These are phyloP conservation scores for Darksidea phi DNA, from an alignment of 495 filamentous ascomycete species.

Conservation along the genomic window DNA sequence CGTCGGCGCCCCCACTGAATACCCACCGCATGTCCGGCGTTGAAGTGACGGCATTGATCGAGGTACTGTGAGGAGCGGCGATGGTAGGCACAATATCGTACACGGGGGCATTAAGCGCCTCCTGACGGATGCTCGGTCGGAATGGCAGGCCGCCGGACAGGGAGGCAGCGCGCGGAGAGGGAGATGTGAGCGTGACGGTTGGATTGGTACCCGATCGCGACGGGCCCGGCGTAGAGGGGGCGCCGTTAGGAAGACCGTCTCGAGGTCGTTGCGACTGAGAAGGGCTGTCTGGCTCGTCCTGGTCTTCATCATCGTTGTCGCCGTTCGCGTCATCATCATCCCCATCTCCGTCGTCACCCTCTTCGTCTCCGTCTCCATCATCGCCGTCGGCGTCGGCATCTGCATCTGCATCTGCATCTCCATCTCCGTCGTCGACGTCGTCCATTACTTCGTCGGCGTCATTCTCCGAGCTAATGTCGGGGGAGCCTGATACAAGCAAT, in stretches of 20 bases:
- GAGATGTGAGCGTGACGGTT: constrained; percentile 30
- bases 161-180: constrained; percentile 53
- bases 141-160: constrained; percentile 46
- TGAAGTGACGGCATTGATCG: constrained; percentile 86
- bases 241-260: constrained; percentile 45
- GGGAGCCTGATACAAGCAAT: constrained; percentile 18
- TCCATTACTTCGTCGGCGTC: constrained; percentile 54
- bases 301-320: constrained; percentile 58
- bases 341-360: constrained; percentile 63
- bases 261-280: constrained; percentile 48
- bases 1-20: constrained; percentile 89
- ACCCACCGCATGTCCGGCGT: constrained; percentile 96
- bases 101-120: constrained; percentile 73
- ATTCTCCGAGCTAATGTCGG: constrained; percentile 40
- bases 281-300: constrained; percentile 52
- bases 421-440: constrained; percentile 49
- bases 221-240: constrained; percentile 33
- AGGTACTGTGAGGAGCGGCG: constrained; percentile 91
- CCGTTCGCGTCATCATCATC: constrained; percentile 52
- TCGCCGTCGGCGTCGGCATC: constrained; percentile 66
- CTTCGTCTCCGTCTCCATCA: constrained; percentile 58
- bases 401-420: constrained; percentile 52
- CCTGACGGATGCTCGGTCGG: constrained; percentile 71
- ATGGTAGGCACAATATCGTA: constrained; percentile 98
- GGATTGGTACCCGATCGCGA: constrained; percentile 36